A percentile compares a stretch with the other conserved stretches of the same genome.
Evolutionary conservation across 1,284 basidiomycete genomes (phyloP).

Genomic region (Lentinula novae-zelandiae): DNA sequence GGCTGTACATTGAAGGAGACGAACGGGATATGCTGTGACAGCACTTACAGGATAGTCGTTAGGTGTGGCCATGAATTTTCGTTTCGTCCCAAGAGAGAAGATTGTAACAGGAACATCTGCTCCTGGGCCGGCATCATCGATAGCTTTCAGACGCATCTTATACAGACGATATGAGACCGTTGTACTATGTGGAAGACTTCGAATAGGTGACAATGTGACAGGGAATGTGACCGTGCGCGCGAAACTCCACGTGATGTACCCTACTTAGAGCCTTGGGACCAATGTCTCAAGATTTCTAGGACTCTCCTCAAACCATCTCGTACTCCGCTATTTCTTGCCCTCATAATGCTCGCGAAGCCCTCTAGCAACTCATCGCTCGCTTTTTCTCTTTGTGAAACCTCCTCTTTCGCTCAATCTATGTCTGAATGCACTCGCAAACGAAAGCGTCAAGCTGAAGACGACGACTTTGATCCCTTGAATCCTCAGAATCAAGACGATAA

Average conservation of each 20-base stretch:
- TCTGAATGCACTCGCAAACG: constrained; percentile 11
- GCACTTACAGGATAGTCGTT: constrained; percentile 1
- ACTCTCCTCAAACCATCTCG: not conserved
- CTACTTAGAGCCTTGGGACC: not conserved
- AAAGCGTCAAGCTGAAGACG: constrained; percentile 5
- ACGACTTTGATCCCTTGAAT: constrained; percentile 2
- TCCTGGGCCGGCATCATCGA: not conserved
- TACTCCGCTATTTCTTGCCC: not conserved
- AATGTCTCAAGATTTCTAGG: not conserved
- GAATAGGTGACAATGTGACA: no score
- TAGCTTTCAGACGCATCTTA: not conserved
- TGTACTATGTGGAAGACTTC: not conserved
- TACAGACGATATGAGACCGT: not conserved
- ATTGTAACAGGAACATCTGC: constrained; percentile 1
- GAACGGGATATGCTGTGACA: not conserved
- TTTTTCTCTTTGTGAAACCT: not conserved
- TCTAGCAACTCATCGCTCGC: not conserved
- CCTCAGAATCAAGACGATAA: not conserved
- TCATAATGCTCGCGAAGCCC: constrained; percentile 4
- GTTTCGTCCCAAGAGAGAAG: not conserved
- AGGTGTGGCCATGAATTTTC: constrained; percentile 4
- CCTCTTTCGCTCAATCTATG: constrained; percentile 1
- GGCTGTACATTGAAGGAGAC: not conserved
- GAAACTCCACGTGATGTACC: not conserved
- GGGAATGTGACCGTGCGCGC: no score